Evolutionary conservation across 225 moss, liverwort and hornwort species (phyloP).

Genomic region (Climacium dendroides): DNA sequence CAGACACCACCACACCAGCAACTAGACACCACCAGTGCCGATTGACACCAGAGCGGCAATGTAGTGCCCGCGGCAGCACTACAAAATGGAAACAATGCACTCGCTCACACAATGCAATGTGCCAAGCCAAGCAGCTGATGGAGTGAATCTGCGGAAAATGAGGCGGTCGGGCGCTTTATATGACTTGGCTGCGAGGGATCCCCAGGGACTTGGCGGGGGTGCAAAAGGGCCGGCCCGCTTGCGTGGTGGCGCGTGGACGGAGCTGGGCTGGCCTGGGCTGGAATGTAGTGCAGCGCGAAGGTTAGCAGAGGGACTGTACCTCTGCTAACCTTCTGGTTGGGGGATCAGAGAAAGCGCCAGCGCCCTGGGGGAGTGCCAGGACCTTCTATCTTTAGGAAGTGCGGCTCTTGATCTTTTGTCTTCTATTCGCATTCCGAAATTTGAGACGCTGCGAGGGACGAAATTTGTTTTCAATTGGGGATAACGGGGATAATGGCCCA

Average conservation of each 20-base stretch:
- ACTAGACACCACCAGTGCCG: not conserved
- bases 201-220: not conserved
- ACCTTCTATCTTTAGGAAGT: not conserved
- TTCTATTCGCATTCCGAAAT: not conserved
- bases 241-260: not conserved
- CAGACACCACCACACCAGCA: not conserved
- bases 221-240: not conserved
- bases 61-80: not conserved
- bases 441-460: not conserved
- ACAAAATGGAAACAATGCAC: not conserved
- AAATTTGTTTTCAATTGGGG: not conserved
- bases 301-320: not conserved
- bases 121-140: not conserved
- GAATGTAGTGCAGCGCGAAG: not conserved
- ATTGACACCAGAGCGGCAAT: not conserved
- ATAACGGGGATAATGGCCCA: not conserved
- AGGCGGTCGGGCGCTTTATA: not conserved
- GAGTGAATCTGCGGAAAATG: not conserved
- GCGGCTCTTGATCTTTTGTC: not conserved
- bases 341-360: not conserved
- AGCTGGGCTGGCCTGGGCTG: not conserved
- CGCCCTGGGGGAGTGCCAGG: not conserved
- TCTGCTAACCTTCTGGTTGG: not conserved
- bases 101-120: not conserved
- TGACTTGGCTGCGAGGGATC: constrained; percentile 6